A percentile compares a stretch with the other conserved stretches of the same genome.
Conservation (phyloP, 352 stramenopile genomes). For the Albugo candida region DNA sequence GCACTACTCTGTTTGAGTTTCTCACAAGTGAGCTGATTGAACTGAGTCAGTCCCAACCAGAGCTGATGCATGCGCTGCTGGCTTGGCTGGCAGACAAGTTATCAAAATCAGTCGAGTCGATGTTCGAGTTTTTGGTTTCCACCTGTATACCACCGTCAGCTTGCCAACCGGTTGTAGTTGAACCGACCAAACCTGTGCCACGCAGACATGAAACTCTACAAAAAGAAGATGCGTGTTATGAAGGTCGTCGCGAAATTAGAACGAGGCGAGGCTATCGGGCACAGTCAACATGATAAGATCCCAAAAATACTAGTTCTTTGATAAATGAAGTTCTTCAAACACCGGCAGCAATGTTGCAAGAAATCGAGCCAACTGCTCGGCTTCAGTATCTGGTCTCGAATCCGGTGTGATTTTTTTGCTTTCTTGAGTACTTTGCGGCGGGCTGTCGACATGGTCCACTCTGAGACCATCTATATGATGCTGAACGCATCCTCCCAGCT, state of each 20-base stretch:
- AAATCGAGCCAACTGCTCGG: slow-evolving; percentile 30
- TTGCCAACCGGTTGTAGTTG: neutral
- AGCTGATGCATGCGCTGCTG: slow-evolving; percentile 71
- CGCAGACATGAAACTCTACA: neutral
- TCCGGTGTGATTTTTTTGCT: too few species aligned
- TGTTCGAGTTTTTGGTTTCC: too few species aligned
- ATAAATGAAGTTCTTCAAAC: slow-evolving; percentile 38
- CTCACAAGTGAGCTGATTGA: slow-evolving; percentile 55
- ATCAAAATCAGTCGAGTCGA: slow-evolving; percentile 21
- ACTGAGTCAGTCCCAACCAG: slow-evolving; percentile 52
- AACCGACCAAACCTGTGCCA: neutral
- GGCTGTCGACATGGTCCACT: slow-evolving; percentile 17
- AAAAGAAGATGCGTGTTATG: neutral
- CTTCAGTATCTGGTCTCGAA: slow-evolving; percentile 6
- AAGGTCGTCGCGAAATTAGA: too few species aligned
- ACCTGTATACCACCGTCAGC: slow-evolving; percentile 1
- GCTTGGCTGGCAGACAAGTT: slow-evolving; percentile 59
- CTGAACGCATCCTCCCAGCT: slow-evolving; percentile 10
- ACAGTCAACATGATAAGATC: too few species aligned
- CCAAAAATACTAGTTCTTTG: neutral
- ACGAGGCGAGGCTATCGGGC: too few species aligned
- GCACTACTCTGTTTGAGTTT: slow-evolving; percentile 54
- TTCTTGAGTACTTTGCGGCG: slow-evolving; percentile 15
- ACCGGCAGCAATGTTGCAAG: slow-evolving; percentile 29
- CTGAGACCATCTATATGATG: slow-evolving; percentile 11